phyloP scores from a whole-genome alignment of 1,284 basidiomycete species.

The Marasmius sp. region DNA sequence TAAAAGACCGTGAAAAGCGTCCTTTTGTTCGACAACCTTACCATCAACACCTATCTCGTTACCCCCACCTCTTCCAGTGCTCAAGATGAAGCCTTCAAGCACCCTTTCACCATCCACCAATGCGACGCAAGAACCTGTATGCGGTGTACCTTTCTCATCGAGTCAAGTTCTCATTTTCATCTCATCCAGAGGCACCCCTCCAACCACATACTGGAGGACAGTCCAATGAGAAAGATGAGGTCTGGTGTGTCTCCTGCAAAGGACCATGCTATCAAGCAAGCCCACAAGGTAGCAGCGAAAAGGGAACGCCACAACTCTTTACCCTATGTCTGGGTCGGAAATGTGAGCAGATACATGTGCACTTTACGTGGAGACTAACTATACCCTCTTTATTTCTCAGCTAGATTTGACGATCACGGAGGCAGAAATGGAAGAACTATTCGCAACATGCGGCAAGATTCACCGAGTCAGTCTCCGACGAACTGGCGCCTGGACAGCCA shows the following conservation, averaged over 20 bases:
- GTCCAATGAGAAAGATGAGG: neutral
- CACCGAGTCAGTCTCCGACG: neutral
- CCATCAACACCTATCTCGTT: neutral
- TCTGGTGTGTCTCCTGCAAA: neutral
- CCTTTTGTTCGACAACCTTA: neutral
- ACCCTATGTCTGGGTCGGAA: constrained; percentile 55
- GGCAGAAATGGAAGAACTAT: constrained; percentile 34
- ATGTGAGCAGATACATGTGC: constrained; percentile 39
- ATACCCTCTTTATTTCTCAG: constrained; percentile 16
- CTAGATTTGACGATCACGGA: constrained; percentile 34
- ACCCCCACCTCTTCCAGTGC: neutral
- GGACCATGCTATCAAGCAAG: neutral
- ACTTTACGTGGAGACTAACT: neutral
- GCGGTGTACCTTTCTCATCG: neutral
- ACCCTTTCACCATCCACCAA: neutral
- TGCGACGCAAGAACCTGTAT: neutral
- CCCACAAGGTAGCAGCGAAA: neutral
- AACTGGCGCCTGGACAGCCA: neutral
- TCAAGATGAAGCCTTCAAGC: neutral
- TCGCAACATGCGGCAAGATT: constrained; percentile 41
- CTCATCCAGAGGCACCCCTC: neutral
- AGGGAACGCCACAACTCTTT: neutral
- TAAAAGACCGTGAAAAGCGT: neutral
- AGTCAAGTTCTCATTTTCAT: neutral
- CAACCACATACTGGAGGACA: neutral